Percentiles rank a stretch among this genome's conserved stretches.
Conservation (phyloP, 306 rosid genomes). For the Sesbania bispinosa region DNA sequence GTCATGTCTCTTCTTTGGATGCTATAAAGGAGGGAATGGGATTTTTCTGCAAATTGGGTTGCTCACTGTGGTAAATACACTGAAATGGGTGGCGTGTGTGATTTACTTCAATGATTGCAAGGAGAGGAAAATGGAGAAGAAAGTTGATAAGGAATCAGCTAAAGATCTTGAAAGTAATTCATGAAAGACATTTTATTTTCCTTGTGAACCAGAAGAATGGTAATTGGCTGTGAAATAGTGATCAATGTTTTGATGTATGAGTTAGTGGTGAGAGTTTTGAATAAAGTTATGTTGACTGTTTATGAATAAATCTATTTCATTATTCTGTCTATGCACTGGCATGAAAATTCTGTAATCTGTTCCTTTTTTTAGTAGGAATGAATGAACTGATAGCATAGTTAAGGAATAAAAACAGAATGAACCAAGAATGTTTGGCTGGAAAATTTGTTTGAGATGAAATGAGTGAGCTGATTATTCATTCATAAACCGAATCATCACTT, state of each 20-base stretch:
- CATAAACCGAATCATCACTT: too few relatives aligned
- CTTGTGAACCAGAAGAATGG: too few relatives aligned
- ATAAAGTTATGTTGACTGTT: not conserved
- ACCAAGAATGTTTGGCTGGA: not conserved
- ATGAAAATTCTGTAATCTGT: not conserved
- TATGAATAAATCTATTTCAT: not conserved
- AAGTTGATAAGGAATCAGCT: constrained; percentile 32
- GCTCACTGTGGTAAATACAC: constrained; percentile 39
- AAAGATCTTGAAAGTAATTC: constrained; percentile 28
- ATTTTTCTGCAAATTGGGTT: constrained; percentile 36
- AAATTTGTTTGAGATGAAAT: too few relatives aligned
- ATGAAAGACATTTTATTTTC: not conserved
- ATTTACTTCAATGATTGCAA: constrained; percentile 57
- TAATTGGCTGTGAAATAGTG: not conserved
- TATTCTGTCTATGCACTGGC: not conserved
- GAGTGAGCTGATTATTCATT: too few relatives aligned
- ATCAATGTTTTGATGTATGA: not conserved
- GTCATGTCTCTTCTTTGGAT: constrained; percentile 34
- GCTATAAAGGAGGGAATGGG: constrained; percentile 33
- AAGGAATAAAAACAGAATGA: not conserved
- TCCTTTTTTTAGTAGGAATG: not conserved
- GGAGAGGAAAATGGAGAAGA: constrained; percentile 43
- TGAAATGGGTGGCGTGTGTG: constrained; percentile 56
- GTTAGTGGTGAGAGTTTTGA: not conserved
- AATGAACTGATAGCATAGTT: not conserved